Evolutionary conservation across 306 rosid species (phyloP), one percentile per base, ranked within the genome.

Genomic region (Adenanthera pavonina): DNA sequence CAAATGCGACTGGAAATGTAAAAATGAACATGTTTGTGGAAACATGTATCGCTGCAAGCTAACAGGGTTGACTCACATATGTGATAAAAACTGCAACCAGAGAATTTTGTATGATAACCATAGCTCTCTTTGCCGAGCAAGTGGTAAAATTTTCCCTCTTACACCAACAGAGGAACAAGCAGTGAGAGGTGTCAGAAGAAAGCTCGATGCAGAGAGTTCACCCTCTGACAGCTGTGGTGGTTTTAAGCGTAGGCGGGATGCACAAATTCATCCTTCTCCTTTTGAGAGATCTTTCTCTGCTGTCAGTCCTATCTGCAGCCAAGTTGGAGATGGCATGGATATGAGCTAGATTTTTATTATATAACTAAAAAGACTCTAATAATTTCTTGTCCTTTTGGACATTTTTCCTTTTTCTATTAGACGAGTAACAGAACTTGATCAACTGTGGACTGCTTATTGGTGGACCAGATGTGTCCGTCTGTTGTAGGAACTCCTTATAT

Each of bases 1-100:
- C 91, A 92, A 88, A 86, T 95, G 99, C 72, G 98, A 95, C 87
- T 92, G 96, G 97, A 95, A 95, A 82, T 95, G 99, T 84, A 79
- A 95, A 88, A 95, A 93, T 3, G 99, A 95, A 82, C 94, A 85
- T 84, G 90, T 95, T 57, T 95, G 91, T 78, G 99, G 97, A 69
- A 95, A 95, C 81, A 93, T 93, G 92, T 95, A 92, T 79, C 89
- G 91, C 85, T 95, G 99, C 97, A 95, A 93, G 87, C 82, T 89
- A 67, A 93, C 99, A 44, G 98, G 98, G 74, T 85, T 91, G 78
- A 95, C 98, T 85, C 99, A 95, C 90, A 93, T 95, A 77, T 95
- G 99, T 84, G 99, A 96, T 92, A 93, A 92, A 76, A 96, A 96
- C 89, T 96, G 98, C 89, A 85, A 92, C 89, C 98, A 92, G 90